Percentiles rank a stretch among this genome's conserved stretches.
Evolutionary conservation across 2,329 filamentous ascomycete species (phyloP).

Genomic region (Sclerotinia minor): DNA sequence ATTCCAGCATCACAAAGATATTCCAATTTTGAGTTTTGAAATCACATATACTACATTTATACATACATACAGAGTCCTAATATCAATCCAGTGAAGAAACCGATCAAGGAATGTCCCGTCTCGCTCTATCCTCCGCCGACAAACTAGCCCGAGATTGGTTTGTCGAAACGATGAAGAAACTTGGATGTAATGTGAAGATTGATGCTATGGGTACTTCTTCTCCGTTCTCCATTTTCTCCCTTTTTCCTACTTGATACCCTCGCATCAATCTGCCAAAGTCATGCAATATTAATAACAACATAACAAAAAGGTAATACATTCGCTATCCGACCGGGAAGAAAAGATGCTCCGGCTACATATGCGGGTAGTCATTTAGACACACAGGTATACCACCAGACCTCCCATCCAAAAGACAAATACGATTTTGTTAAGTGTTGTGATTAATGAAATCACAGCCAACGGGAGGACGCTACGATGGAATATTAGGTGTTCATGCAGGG

Average conservation of each 20-base stretch:
- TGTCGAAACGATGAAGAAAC: background rate
- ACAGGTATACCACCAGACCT: slow-evolving; percentile 42
- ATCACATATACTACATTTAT: too few species aligned
- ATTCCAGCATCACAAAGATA: too few species aligned
- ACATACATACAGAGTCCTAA: slow-evolving; percentile 20
- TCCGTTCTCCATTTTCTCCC: too few species aligned
- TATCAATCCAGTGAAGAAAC: slow-evolving; percentile 48
- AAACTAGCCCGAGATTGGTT: slow-evolving; percentile 51
- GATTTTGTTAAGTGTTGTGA: slow-evolving; percentile 49
- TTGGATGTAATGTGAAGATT: slow-evolving; percentile 18
- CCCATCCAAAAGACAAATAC: too few species aligned
- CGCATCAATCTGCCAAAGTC: background rate
- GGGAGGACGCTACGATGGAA: slow-evolving; percentile 71
- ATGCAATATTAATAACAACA: background rate
- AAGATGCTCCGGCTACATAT: slow-evolving; percentile 62
- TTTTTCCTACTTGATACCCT: background rate
- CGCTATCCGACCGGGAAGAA: slow-evolving; percentile 64
- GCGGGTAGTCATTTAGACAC: slow-evolving; percentile 71
- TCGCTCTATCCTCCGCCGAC: slow-evolving; percentile 70
- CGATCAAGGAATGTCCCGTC: slow-evolving; percentile 75
- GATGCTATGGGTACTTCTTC: slow-evolving; percentile 12
- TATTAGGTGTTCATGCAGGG: slow-evolving; percentile 71
- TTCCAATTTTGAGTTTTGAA: background rate
- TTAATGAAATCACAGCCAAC: slow-evolving; percentile 47
- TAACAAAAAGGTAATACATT: slow-evolving; percentile 63